Evolutionary conservation across 2,329 filamentous ascomycete species (phyloP), one percentile per base, ranked within the genome.

Genomic region (Byssoonygena ceratinophila): DNA sequence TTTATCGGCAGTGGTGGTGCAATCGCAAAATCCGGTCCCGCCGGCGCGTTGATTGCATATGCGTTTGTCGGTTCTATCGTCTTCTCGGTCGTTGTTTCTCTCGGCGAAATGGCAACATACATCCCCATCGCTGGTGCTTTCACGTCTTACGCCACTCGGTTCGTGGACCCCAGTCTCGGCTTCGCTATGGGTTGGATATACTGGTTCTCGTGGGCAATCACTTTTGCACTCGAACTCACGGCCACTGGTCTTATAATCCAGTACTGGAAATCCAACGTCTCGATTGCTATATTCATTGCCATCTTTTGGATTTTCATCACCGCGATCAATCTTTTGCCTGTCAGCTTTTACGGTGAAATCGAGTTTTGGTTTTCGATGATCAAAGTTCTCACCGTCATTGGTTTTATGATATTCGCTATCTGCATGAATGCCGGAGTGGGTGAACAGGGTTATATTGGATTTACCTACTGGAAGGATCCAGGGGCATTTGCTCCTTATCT

Each of bases 101-200:
- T 79, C 25, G 74, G 74, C 50, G 76, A 94, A 69, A 84, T 92
- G 76, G 83, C 85, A 8, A 83, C 85, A 9, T 87, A 82, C 60
- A 81, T 90, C 25, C 87, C 87, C 4, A 81, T 90, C 32, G 74
- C 83, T 18, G 87, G 85, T 54, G 83, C 84, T 37, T 90, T 90
- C 64, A 85, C 84, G 27, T 77, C 82, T 39, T 91, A 89, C 61
- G 84, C 85, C 20, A 77, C 81, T 36, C 83, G 86, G 16, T 87
- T 91, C 60, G 76, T 88, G 54, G 82, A 86, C 61, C 81, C 80
- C 9, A 82, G 81, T 52, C 72, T 88, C 45, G 84, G 84, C 6
- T 89, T 89, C 61, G 77, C 84, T 18, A 84, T 89, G 76, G 85
- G 86, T 18, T 90, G 85, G 85, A 82, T 87, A 55, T 90, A 90